These are phyloP conservation scores for Bruguiera sexangula DNA, from an alignment of 345 rosid species.

Conservation along the genomic window DNA sequence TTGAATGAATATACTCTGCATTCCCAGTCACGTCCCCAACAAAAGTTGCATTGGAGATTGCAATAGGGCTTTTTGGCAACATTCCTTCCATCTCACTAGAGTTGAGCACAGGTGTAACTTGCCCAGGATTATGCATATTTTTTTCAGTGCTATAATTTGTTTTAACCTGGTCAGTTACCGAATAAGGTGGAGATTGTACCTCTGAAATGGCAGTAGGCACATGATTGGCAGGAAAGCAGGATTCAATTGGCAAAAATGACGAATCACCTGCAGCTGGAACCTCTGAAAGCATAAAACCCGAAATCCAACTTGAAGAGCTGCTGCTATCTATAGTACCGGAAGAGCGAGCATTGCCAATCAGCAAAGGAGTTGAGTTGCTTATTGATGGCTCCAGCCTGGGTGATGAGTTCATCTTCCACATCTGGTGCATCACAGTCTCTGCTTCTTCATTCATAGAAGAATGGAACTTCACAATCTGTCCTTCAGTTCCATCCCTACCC, in stretches of 20 bases:
- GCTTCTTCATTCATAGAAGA: slow-evolving; percentile 34
- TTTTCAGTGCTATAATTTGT: slow-evolving; percentile 7
- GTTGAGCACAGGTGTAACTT: not conserved
- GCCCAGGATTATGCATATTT: slow-evolving; percentile 10
- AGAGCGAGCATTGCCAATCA: slow-evolving; percentile 13
- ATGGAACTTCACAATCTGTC: slow-evolving; percentile 29
- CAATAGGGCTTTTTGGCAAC: slow-evolving; percentile 12
- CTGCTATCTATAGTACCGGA: slow-evolving; percentile 8
- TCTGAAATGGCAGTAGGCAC: slow-evolving; percentile 28
- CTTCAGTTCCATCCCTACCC: slow-evolving; percentile 6
- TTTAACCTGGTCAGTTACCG: slow-evolving; percentile 16
- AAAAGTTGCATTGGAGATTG: slow-evolving; percentile 3
- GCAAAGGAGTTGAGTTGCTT: slow-evolving; percentile 20
- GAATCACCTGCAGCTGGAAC: slow-evolving; percentile 9
- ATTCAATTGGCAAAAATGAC: slow-evolving; percentile 21
- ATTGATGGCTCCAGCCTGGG: slow-evolving; percentile 21
- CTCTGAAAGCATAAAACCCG: slow-evolving; percentile 21
- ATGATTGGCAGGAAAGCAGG: slow-evolving; percentile 27
- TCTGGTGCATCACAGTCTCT: slow-evolving; percentile 27
- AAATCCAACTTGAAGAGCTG: slow-evolving; percentile 10
- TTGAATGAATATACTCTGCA: not conserved
- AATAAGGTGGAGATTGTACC: slow-evolving; percentile 22
- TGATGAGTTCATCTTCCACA: slow-evolving; percentile 26
- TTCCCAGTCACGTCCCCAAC: not conserved
- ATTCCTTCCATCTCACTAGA: not conserved